Percentiles rank a stretch among this genome's conserved stretches.
Conservation (phyloP, 2,329 filamentous ascomycete species). For the Trichoderma arundinaceum region DNA sequence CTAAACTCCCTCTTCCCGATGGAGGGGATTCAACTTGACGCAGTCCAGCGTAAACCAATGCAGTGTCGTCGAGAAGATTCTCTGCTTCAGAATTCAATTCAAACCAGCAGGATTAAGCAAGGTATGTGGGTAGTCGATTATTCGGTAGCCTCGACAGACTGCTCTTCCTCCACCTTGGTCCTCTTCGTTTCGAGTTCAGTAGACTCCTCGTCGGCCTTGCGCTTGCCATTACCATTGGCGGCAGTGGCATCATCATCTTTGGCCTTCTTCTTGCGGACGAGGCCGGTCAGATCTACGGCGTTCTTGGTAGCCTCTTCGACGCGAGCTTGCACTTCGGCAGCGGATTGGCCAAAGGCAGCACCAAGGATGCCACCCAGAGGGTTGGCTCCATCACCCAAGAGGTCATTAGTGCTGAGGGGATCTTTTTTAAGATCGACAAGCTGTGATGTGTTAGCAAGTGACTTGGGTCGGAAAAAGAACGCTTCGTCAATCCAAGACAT, state of each 20-base stretch:
- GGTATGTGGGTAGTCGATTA: neutral
- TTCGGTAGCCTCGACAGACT: conserved; percentile 17
- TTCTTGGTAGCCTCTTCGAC: conserved; percentile 74
- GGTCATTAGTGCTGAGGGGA: conserved; percentile 53
- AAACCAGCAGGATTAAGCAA: neutral
- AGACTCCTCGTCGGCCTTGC: conserved; percentile 44
- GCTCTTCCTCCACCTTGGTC: conserved; percentile 43
- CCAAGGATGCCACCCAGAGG: conserved; percentile 66
- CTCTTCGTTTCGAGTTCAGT: conserved; percentile 44
- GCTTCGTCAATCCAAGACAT: conserved; percentile 41
- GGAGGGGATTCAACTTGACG: neutral
- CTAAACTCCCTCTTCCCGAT: neutral
- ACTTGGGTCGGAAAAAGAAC: neutral
- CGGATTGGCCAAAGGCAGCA: conserved; percentile 65
- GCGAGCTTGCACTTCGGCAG: conserved; percentile 64
- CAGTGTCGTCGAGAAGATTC: neutral
- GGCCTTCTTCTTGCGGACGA: conserved; percentile 74
- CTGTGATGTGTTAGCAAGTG: conserved; percentile 44
- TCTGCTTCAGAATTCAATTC: neutral
- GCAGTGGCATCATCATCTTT: conserved; percentile 41
- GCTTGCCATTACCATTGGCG: conserved; percentile 46
- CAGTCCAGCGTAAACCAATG: neutral
- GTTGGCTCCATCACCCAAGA: conserved; percentile 49
- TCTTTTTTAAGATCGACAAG: conserved; percentile 70
- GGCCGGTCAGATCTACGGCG: conserved; percentile 74